Evolutionary conservation across 164 flowering plant species (phyloP).

Genomic region (Vitis riparia): DNA sequence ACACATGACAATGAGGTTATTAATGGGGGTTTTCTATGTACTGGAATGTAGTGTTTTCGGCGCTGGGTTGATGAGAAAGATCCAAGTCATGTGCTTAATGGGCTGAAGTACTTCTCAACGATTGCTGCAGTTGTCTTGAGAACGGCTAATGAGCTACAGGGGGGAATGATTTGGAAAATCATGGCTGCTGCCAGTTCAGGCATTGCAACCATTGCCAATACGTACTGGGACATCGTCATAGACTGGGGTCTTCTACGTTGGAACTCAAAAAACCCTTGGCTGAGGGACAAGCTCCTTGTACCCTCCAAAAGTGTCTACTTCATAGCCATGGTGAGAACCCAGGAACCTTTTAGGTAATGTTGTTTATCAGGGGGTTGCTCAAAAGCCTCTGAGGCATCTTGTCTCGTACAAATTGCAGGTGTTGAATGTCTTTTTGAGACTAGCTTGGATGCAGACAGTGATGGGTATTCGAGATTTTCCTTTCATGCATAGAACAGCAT

Average conservation of each 20-base stretch:
- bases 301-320: conserved; percentile 37
- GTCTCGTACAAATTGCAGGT: conserved; percentile 29
- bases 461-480: conserved; percentile 29
- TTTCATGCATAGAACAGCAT: conserved; percentile 18
- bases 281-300: conserved; percentile 47
- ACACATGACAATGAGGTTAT: not conserved
- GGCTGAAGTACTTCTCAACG: conserved; percentile 29
- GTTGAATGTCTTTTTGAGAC: conserved; percentile 39
- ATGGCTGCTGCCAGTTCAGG: conserved; percentile 32
- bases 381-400: not conserved
- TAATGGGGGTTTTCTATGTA: not conserved
- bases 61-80: conserved; percentile 30
- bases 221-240: conserved; percentile 47
- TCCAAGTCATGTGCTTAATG: conserved; percentile 16
- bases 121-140: conserved; percentile 34
- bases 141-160: conserved; percentile 20
- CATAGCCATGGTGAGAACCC: conserved; percentile 36
- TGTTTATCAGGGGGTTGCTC: not conserved
- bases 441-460: conserved; percentile 56
- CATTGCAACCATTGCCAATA: conserved; percentile 29
- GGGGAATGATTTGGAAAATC: conserved; percentile 20
- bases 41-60: conserved; percentile 23
- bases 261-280: conserved; percentile 40
- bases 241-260: conserved; percentile 55
- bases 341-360: not conserved